A percentile compares a stretch with the other conserved stretches of the same genome.
These are phyloP conservation scores for Aspergillus latus DNA, from an alignment of 2,329 filamentous ascomycete species.

Conservation along the genomic window DNA sequence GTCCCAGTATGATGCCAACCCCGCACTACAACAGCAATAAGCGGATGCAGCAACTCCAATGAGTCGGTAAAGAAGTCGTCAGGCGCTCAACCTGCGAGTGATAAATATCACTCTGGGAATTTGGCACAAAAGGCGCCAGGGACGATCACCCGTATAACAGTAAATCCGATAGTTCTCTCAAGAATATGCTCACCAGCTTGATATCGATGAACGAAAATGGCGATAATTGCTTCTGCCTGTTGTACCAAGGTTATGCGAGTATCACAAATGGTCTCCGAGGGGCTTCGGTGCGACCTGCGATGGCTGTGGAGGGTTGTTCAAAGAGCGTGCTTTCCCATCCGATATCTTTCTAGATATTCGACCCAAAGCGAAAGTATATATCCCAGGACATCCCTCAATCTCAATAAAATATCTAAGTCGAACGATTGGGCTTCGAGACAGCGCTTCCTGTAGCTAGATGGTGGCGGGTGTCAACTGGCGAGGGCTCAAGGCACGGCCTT, in stretches of 20 bases:
- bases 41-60: neutral
- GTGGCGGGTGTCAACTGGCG: neutral
- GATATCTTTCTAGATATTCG: neutral
- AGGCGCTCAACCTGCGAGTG: neutral
- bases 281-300: slow-evolving; percentile 1
- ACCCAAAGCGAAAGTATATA: neutral
- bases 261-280: neutral
- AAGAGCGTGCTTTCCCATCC: slow-evolving; percentile 1
- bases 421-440: neutral
- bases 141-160: neutral
- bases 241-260: neutral
- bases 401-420: neutral
- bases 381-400: neutral
- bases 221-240: slow-evolving; percentile 5
- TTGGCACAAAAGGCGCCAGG: neutral
- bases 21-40: slow-evolving; percentile 7
- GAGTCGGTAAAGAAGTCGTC: neutral
- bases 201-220: neutral
- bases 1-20: neutral
- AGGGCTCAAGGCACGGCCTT: slow-evolving; percentile 4
- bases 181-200: neutral
- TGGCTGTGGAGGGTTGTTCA: neutral
- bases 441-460: neutral
- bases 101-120: neutral
- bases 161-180: neutral